Base-by-base conservation (phyloP, 2,329 filamentous ascomycete genomes). In the Leptographium radiaticola region DNA sequence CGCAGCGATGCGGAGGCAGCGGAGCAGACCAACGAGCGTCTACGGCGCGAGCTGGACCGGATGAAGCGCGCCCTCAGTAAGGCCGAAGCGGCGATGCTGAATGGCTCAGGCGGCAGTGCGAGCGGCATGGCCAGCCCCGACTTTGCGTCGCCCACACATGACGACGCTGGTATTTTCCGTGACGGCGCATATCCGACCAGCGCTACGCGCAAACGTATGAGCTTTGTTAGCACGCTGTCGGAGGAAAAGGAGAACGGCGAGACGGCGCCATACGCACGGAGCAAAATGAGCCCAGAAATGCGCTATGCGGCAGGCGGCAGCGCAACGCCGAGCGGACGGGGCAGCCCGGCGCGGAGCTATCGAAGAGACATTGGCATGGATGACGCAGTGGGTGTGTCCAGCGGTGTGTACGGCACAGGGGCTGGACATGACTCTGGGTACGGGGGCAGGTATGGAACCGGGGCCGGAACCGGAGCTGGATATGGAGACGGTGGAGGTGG, bases 1-100 rank as follows among this genome's bases (percentile, higher is more conserved):
- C 80, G 90, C 53, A 89, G 87, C 59, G 93, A 98, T 63, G 87
- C 86, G 36, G 91, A 97, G 66, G 83, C 87, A 0, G 87, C 90
- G 0, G 89, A 96, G 65, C 84, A 89, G 62, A 85, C 83, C 55
- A 89, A 93, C 52, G 87, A 93, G 57, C 84, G 87, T 55, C 78
- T 95, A 52, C 78, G 86, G 58, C 82, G 90, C 53, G 93, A 98
- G 70, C 84, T 96, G 48, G 93, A 98, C 60, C 81, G 93, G 52
- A 75, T 98, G 57, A 97, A 97, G 77, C 86, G 89, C 54, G 93
- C 95, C 60, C 76, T 87, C 61, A 76, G 79, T 68, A 72, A 77
- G 66, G 73, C 82, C 58, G 72, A 84, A 66, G 71, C 77, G 49
- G 57, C 56, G 16, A 43, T 55, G 31, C 52, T 42, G 51, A 51